These are phyloP conservation scores for Candida peoriensis DNA, from an alignment of 805 yeast species.

Conservation along the genomic window DNA sequence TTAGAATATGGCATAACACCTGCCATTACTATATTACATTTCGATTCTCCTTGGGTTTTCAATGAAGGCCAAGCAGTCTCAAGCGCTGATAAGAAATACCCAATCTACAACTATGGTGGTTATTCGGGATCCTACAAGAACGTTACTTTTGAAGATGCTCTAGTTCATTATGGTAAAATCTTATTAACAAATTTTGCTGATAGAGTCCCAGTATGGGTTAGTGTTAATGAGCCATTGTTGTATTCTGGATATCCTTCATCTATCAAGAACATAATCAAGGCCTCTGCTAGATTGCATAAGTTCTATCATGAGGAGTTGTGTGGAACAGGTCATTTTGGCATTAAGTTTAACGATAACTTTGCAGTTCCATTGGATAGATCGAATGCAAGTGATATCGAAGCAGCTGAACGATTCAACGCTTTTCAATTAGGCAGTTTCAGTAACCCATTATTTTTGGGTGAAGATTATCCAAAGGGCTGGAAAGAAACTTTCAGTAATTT, in stretches of 20 bases:
- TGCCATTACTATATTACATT: background rate
- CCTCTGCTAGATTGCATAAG: background rate
- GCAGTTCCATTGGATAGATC: background rate
- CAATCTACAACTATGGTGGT: slow-evolving; percentile 1
- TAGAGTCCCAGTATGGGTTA: background rate
- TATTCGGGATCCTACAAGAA: slow-evolving; percentile 1
- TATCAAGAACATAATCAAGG: background rate
- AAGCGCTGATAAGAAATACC: background rate
- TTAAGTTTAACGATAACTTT: slow-evolving; percentile 1
- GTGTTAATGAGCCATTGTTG: background rate
- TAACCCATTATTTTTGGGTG: background rate
- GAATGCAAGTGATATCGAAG: background rate
- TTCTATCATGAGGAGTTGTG: background rate
- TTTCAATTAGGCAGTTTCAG: background rate
- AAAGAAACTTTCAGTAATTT: background rate
- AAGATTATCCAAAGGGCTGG: slow-evolving; percentile 1
- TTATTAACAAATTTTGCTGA: slow-evolving; percentile 1
- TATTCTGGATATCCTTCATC: background rate
- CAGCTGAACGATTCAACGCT: background rate
- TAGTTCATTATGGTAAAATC: background rate
- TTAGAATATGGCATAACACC: slow-evolving; percentile 1
- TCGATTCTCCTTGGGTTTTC: background rate
- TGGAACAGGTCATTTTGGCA: background rate
- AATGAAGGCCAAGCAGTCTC: background rate
- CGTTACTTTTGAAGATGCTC: slow-evolving; percentile 1